A percentile compares a stretch with the other conserved stretches of the same genome.
These are phyloP conservation scores for Cercis canadensis DNA, from an alignment of 306 rosid species.

Conservation along the genomic window DNA sequence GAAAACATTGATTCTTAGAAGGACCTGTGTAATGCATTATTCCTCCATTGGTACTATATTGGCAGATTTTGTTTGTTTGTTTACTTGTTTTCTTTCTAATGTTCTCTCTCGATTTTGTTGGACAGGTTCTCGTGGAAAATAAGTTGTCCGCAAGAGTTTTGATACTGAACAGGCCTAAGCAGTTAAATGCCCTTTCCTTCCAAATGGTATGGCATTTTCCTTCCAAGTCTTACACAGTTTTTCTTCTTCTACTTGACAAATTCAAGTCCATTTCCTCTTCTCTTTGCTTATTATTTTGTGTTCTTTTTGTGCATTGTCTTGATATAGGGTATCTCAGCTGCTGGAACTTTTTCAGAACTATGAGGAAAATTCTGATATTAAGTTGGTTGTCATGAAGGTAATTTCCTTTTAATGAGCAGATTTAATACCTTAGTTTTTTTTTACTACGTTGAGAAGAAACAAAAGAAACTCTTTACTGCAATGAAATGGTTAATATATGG, in stretches of 20 bases:
- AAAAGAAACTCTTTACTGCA: neutral
- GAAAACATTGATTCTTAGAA: too few species aligned
- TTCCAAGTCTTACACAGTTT: neutral
- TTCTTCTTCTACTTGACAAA: conserved; percentile 13
- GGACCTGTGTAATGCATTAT: neutral
- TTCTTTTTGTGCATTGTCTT: conserved; percentile 8
- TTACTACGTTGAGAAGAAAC: too few species aligned
- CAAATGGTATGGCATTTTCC: conserved; percentile 61
- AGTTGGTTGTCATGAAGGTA: conserved; percentile 81
- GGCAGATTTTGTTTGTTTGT: neutral
- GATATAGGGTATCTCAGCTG: conserved; percentile 64
- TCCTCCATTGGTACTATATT: neutral
- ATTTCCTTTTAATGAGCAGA: too few species aligned
- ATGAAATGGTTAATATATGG: neutral
- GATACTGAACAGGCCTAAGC: conserved; percentile 76
- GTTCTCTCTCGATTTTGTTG: neutral
- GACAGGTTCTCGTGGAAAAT: conserved; percentile 70
- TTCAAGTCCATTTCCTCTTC: conserved; percentile 47
- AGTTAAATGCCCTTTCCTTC: conserved; percentile 74
- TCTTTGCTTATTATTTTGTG: conserved; percentile 2
- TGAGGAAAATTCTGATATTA: conserved; percentile 68
- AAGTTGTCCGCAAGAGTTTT: conserved; percentile 55
- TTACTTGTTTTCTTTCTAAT: neutral
- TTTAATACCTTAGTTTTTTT: too few species aligned
- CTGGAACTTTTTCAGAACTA: conserved; percentile 60